These are phyloP conservation scores for Suillus brevipes DNA, from an alignment of 768 basidiomycete genomes.

Conservation along the genomic window DNA sequence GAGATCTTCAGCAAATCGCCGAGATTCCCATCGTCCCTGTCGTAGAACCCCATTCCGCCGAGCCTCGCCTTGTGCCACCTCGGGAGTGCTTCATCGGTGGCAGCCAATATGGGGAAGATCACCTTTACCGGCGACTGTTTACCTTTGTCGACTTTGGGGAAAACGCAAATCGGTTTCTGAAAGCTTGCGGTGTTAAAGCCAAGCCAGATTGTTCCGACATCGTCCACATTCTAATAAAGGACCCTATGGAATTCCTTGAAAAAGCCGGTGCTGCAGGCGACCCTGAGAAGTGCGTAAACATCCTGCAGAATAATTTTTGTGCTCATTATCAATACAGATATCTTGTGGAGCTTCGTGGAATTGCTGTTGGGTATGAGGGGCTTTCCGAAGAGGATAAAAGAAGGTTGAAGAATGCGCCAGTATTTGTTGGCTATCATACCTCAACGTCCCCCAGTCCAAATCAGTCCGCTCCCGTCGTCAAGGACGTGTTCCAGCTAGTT, in stretches of 20 bases:
- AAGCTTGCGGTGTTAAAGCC: constrained; percentile 78
- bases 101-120: constrained; percentile 32
- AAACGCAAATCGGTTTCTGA: constrained; percentile 75
- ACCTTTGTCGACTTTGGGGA: constrained; percentile 81
- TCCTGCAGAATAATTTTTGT: neutral
- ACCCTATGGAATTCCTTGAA: constrained; percentile 67
- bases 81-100: constrained; percentile 61
- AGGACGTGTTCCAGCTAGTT: constrained; percentile 60
- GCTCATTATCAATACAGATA: constrained; percentile 49
- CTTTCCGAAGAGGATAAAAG: constrained; percentile 40
- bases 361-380: constrained; percentile 64
- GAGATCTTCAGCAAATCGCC: constrained; percentile 55
- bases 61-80: constrained; percentile 46
- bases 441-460: constrained; percentile 32
- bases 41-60: constrained; percentile 13
- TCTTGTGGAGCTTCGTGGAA: constrained; percentile 74
- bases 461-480: constrained; percentile 21
- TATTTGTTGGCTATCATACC: constrained; percentile 66
- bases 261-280: constrained; percentile 49
- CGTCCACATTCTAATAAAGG: constrained; percentile 58
- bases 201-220: constrained; percentile 83
- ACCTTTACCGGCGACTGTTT: constrained; percentile 77
- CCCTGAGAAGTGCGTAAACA: constrained; percentile 50
- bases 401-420: constrained; percentile 64
- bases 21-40: constrained; percentile 64